Evolutionary conservation across 139 green algal genomes (phyloP), one percentile per base, ranked within the genome.

Genomic region (Ettlia oleoabundans): DNA sequence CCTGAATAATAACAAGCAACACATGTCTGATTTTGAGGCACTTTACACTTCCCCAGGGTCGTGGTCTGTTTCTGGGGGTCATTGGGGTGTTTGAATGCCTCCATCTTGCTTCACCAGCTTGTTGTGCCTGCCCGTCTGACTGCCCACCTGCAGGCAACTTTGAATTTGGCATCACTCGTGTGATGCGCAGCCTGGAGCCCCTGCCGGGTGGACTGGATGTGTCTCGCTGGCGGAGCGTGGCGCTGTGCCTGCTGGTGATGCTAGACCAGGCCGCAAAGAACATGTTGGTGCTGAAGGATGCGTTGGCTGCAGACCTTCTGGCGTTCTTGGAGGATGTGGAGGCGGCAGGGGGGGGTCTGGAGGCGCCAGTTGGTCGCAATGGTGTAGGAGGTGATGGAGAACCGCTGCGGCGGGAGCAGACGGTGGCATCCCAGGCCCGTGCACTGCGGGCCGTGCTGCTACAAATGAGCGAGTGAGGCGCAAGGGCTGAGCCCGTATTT

Each of bases 111-210:
- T n/a, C n/a, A n/a, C n/a, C n/a, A n/a, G n/a, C n/a, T n/a, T n/a
- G n/a, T n/a, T 43, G 30, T 40, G 32, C 24, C n/a, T 51, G 43
- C 4, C 4, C 37, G 18, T 33, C 37, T 37, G 51, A 1, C 55
- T 73, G 26, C 40, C 67, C 26, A 21, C 42, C 18, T 38, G 10
- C 73, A 80, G 73, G 73, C 73, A 80, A 80, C 73, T 80, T 80
- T 52, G 94, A 97, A 81, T 98, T 98, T 87, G 95, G 95, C 79
- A 95, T 98, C 82, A 86, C 74, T 15, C 89, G 95, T 5, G 91
- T 98, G 62, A 96, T 97, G 70, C 97, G 96, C 77, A 88, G 77
- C 55, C 82, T 98, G 41, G 93, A 98, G 85, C 95, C 95, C 26
- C 93, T 95, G 85, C 75, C 90, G 67, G 92, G 90, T 85, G 96